A percentile compares a stretch with the other conserved stretches of the same genome.
phyloP scores from a whole-genome alignment of 345 rosid genomes.

The Eucalyptus marginata region DNA sequence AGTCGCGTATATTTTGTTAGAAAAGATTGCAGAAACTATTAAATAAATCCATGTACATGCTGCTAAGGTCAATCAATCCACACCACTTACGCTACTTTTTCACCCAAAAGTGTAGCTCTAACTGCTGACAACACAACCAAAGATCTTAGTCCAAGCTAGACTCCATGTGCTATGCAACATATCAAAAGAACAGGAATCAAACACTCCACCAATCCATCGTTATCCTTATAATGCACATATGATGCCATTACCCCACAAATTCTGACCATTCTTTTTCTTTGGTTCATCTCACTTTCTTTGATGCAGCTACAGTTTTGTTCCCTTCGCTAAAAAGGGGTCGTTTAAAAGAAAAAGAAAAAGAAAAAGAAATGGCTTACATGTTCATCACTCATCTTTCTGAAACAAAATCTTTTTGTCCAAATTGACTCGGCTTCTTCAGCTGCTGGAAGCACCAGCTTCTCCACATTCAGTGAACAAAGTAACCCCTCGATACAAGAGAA shows the following conservation, averaged over 20 bases:
- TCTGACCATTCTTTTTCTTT: background rate
- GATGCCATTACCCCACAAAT: background rate
- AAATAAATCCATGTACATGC: background rate
- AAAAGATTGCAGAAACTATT: background rate
- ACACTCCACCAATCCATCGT: background rate
- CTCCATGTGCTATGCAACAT: background rate
- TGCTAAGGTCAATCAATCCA: background rate
- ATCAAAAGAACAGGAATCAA: background rate
- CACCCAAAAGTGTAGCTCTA: background rate
- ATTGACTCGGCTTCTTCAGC: conserved; percentile 94
- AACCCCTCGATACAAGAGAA: conserved; percentile 78
- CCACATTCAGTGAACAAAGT: conserved; percentile 60
- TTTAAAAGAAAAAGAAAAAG: background rate
- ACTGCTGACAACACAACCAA: background rate
- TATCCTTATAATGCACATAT: background rate
- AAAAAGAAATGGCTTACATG: conserved; percentile 34
- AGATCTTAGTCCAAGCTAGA: background rate
- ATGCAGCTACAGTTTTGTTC: background rate
- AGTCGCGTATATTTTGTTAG: background rate
- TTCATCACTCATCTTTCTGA: conserved; percentile 60
- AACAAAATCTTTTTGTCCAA: conserved; percentile 89
- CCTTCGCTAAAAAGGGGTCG: background rate
- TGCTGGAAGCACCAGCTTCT: conserved; percentile 88
- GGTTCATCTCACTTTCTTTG: background rate
- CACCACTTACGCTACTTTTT: background rate